Percentiles rank a stretch among this genome's conserved stretches.
phyloP scores from a whole-genome alignment of 2,329 filamentous ascomycete genomes.

The Sarocladium kiliense region DNA sequence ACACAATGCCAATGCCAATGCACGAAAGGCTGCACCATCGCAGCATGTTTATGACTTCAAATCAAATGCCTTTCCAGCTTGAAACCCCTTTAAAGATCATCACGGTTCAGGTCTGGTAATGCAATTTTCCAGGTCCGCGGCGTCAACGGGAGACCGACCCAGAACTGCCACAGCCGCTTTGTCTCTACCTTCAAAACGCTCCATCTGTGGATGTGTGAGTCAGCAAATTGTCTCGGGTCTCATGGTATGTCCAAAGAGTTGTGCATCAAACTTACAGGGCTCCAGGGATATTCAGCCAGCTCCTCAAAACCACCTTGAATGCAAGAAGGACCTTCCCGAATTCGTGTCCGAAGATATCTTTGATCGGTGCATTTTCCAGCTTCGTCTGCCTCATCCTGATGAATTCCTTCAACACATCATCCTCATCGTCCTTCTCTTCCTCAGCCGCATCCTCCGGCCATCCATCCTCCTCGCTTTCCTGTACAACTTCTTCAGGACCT shows the following conservation, averaged over 20 bases:
- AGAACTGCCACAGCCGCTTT: conserved; percentile 42
- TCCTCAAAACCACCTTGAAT: conserved; percentile 59
- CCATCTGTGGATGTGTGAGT: conserved; percentile 25
- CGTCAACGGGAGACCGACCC: conserved; percentile 46
- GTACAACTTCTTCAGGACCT: conserved; percentile 25
- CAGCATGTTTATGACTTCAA: neutral
- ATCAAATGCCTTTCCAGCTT: neutral
- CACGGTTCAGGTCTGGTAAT: conserved; percentile 34
- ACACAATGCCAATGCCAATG: conserved; percentile 6
- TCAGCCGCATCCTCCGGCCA: neutral
- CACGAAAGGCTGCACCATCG: neutral
- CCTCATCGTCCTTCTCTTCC: neutral
- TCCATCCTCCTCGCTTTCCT: conserved; percentile 3
- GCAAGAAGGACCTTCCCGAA: conserved; percentile 56
- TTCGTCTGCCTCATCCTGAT: neutral
- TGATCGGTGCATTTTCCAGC: conserved; percentile 24
- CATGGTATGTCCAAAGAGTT: neutral
- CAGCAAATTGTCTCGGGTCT: neutral
- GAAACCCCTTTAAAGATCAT: conserved; percentile 33
- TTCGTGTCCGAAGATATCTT: conserved; percentile 60
- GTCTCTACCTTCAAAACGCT: conserved; percentile 39
- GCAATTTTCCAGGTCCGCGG: conserved; percentile 43
- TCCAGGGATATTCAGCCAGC: conserved; percentile 65
- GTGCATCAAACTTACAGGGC: conserved; percentile 55
- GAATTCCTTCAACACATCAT: neutral